A percentile compares a stretch with the other conserved stretches of the same genome.
phyloP scores from a whole-genome alignment of 163 green algal genomes.

The Chlorella variabilis region DNA sequence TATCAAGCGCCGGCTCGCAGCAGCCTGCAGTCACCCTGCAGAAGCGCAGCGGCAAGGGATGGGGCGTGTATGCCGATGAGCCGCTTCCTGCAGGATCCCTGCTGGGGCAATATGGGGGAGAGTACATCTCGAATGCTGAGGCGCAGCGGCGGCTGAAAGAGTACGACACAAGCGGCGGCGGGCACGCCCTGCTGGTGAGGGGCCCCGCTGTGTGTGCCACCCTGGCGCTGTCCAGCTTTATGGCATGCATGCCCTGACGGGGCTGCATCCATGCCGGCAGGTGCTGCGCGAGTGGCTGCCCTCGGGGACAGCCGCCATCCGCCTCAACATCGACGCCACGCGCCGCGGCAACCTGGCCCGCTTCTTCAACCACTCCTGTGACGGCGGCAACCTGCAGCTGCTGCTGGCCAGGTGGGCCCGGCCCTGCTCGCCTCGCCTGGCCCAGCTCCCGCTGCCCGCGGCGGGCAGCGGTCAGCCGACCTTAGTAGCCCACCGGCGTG shows the following conservation, averaged over 20 bases:
- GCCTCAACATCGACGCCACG: constrained; percentile 82
- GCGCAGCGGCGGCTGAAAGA: constrained; percentile 40
- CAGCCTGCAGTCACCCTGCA: background rate
- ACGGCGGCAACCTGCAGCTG: constrained; percentile 73
- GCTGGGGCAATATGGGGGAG: constrained; percentile 62
- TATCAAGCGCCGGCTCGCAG: constrained; percentile 5
- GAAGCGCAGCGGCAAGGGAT: constrained; percentile 43
- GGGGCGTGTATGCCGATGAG: constrained; percentile 42
- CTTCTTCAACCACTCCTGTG: constrained; percentile 85
- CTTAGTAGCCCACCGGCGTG: no score
- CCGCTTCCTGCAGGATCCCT: constrained; percentile 42
- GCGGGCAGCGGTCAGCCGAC: no score
- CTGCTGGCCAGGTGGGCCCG: constrained; percentile 54
- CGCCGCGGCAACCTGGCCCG: constrained; percentile 68
- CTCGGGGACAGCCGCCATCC: constrained; percentile 47
- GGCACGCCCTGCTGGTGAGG: constrained; percentile 47
- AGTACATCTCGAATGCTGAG: constrained; percentile 53
- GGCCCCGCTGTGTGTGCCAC: background rate
- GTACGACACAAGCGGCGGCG: constrained; percentile 43
- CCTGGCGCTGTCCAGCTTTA: no score
- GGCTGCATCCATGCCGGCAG: constrained; percentile 17
- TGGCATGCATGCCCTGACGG: no score
- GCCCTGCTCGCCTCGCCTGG: no score
- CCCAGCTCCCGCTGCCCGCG: no score
- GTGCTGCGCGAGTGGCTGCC: constrained; percentile 54